Evolutionary conservation across 768 basidiomycete genomes (phyloP).

Genomic region (Hemileccinum impolitum): DNA sequence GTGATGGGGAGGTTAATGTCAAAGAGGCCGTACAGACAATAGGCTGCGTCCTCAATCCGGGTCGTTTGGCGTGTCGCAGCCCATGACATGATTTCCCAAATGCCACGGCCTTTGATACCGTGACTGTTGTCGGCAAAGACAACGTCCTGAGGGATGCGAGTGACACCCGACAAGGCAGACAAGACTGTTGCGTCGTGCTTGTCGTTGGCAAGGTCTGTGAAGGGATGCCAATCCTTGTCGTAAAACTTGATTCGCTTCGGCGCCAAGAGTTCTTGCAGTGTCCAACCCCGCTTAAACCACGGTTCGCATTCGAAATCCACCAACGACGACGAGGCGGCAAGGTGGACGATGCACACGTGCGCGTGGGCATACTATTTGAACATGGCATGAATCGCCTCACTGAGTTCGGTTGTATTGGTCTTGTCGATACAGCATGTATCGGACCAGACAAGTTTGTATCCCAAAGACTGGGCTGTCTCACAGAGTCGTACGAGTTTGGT

Average conservation of each 20-base stretch:
- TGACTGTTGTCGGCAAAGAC: constrained; percentile 20
- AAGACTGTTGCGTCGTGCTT: constrained; percentile 8
- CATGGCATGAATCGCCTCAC: constrained; percentile 32
- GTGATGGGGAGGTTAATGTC: constrained; percentile 19
- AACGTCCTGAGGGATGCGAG: constrained; percentile 15
- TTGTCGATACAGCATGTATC: constrained; percentile 33
- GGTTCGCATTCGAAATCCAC: constrained; percentile 16
- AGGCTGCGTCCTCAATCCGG: constrained; percentile 27
- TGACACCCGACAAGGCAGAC: constrained; percentile 12
- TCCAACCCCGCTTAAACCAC: constrained; percentile 29
- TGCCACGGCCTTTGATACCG: constrained; percentile 10
- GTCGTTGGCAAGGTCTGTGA: constrained; percentile 16
- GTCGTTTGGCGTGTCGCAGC: constrained; percentile 29
- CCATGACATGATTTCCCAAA: constrained; percentile 31
- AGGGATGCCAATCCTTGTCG: constrained; percentile 17
- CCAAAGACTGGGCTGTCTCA: constrained; percentile 15
- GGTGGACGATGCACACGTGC: constrained; percentile 28
- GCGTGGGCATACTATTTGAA: constrained; percentile 31
- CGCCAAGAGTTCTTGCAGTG: constrained; percentile 26
- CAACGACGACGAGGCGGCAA: constrained; percentile 13
- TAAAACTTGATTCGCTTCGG: constrained; percentile 28
- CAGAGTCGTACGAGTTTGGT: constrained; percentile 21
- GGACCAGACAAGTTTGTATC: constrained; percentile 25
- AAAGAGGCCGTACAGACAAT: constrained; percentile 28
- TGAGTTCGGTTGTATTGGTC: constrained; percentile 23